These are phyloP conservation scores for Irpex sp. DNA, from an alignment of 1,284 basidiomycete genomes.

Conservation along the genomic window DNA sequence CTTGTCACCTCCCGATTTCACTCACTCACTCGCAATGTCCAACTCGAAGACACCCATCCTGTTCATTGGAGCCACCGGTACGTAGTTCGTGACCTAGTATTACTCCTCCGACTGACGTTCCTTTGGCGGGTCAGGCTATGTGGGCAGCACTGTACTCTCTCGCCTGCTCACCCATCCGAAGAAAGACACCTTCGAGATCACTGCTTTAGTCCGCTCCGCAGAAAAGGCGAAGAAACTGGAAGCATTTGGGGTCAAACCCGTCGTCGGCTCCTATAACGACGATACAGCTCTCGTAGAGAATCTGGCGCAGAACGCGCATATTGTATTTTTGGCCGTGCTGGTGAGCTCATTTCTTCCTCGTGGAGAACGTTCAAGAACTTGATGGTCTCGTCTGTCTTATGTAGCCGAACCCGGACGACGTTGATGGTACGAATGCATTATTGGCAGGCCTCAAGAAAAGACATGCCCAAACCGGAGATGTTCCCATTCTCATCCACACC, in stretches of 20 bases:
- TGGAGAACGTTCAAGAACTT: background rate
- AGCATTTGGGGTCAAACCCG: slow-evolving; percentile 18
- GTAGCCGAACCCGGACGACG: slow-evolving; percentile 45
- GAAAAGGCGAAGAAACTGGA: slow-evolving; percentile 20
- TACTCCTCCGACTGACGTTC: background rate
- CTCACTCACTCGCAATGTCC: background rate
- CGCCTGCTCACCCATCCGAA: slow-evolving; percentile 19
- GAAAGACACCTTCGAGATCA: slow-evolving; percentile 17
- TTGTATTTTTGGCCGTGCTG: slow-evolving; percentile 16
- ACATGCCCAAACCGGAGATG: slow-evolving; percentile 31
- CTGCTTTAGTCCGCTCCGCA: slow-evolving; percentile 17
- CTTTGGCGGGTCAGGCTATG: slow-evolving; percentile 17
- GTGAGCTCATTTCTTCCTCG: slow-evolving; percentile 1
- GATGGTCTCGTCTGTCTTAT: background rate
- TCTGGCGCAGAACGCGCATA: slow-evolving; percentile 14
- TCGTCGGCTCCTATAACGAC: slow-evolving; percentile 15
- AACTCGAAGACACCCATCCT: background rate
- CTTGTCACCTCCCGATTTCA: background rate
- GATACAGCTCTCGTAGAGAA: slow-evolving; percentile 14
- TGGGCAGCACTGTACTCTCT: slow-evolving; percentile 21
- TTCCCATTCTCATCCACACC: slow-evolving; percentile 50
- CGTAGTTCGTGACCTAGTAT: background rate
- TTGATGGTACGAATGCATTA: slow-evolving; percentile 37
- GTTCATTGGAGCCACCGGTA: slow-evolving; percentile 14
- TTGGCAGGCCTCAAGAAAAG: slow-evolving; percentile 42